A percentile compares a stretch with the other conserved stretches of the same genome.
Evolutionary conservation across 805 yeast species (phyloP).

Genomic region (Lipomyces orientalis): DNA sequence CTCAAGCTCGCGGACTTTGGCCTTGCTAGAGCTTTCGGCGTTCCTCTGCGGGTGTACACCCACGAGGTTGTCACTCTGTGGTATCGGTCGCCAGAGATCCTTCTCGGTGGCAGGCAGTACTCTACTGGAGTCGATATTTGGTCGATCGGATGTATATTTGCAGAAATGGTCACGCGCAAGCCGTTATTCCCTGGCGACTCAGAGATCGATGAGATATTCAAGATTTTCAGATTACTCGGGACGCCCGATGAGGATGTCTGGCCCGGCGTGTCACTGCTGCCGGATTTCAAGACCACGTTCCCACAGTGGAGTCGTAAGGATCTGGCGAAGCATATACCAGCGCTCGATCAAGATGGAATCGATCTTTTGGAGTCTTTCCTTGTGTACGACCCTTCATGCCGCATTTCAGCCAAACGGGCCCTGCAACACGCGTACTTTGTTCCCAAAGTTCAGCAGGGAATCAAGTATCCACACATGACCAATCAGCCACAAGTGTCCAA

Average conservation of each 20-base stretch:
- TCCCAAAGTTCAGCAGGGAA: conserved; percentile 12
- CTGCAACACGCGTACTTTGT: conserved; percentile 81
- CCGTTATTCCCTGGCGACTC: conserved; percentile 97
- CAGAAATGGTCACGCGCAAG: conserved; percentile 95
- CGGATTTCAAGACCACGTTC: conserved; percentile 91
- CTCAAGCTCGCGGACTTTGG: conserved; percentile 93
- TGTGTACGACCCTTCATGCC: conserved; percentile 88
- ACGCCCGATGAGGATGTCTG: conserved; percentile 92
- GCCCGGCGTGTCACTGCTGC: conserved; percentile 92
- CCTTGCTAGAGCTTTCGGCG: conserved; percentile 95
- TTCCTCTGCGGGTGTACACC: conserved; percentile 93
- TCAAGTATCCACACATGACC: conserved; percentile 12
- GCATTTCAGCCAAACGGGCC: conserved; percentile 95
- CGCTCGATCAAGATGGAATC: conserved; percentile 80
- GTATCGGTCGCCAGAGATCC: conserved; percentile 96
- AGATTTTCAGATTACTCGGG: conserved; percentile 89
- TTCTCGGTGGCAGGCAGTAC: conserved; percentile 95
- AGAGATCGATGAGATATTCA: conserved; percentile 94
- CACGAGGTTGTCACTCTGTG: conserved; percentile 98
- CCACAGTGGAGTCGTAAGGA: conserved; percentile 86
- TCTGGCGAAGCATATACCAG: conserved; percentile 72
- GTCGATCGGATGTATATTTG: conserved; percentile 97
- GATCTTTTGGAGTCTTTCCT: conserved; percentile 80
- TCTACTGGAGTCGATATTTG: conserved; percentile 99
- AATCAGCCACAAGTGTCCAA: conserved; percentile 12